Percentiles rank a stretch among this genome's conserved stretches.
Conservation (phyloP, 2,329 filamentous ascomycete genomes). For the Massarina eburnea region DNA sequence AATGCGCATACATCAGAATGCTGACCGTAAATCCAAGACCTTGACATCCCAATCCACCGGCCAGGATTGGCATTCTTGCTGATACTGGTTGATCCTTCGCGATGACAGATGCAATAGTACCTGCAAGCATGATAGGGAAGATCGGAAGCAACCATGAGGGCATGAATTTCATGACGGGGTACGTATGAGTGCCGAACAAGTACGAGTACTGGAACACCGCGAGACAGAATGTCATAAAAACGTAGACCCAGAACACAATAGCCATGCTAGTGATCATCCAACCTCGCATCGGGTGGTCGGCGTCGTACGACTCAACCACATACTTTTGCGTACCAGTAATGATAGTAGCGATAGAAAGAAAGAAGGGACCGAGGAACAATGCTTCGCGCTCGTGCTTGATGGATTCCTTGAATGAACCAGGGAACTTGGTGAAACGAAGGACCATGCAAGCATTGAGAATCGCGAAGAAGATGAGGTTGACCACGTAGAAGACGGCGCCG, state of each 20-base stretch:
- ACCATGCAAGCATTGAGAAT: conserved; percentile 32
- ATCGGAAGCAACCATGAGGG: conserved; percentile 74
- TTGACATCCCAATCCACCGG: conserved; percentile 68
- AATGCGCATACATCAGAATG: conserved; percentile 72
- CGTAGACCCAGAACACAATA: conserved; percentile 49
- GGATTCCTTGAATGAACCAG: conserved; percentile 48
- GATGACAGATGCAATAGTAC: conserved; percentile 70
- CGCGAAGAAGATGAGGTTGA: conserved; percentile 54
- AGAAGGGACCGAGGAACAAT: conserved; percentile 52
- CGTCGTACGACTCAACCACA: conserved; percentile 33
- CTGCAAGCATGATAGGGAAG: conserved; percentile 73
- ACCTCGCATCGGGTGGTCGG: conserved; percentile 42
- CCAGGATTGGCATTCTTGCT: conserved; percentile 62
- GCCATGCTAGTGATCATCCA: conserved; percentile 46
- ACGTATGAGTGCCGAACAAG: conserved; percentile 63
- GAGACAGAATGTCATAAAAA: conserved; percentile 43
- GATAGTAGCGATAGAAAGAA: conserved; percentile 44
- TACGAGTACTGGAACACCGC: conserved; percentile 59
- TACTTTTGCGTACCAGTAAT: conserved; percentile 46
- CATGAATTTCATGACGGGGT: conserved; percentile 68
- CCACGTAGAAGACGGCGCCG: conserved; percentile 54
- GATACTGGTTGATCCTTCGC: conserved; percentile 60
- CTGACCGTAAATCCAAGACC: conserved; percentile 70
- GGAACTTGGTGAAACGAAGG: conserved; percentile 50
- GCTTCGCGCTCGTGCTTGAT: conserved; percentile 55